These are phyloP conservation scores for Parachaetomium inaequale DNA, from an alignment of 495 filamentous ascomycete genomes.

Conservation along the genomic window DNA sequence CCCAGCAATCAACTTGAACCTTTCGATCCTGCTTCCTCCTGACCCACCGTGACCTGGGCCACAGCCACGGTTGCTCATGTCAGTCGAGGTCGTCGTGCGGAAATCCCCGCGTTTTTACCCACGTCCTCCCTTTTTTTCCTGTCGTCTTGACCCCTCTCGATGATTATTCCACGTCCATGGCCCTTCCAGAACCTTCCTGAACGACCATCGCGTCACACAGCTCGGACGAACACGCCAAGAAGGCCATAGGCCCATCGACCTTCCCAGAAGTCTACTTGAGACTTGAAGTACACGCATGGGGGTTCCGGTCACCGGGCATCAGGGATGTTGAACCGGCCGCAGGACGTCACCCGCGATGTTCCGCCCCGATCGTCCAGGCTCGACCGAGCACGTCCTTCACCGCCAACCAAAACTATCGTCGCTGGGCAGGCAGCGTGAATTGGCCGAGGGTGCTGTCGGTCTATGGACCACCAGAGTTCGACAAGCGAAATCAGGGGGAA, in stretches of 20 bases:
- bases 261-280: too few species aligned
- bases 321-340: not conserved
- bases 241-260: too few species aligned
- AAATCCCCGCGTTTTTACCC: constrained; percentile 10
- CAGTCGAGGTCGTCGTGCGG: not conserved
- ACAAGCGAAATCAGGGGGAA: not conserved
- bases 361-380: not conserved
- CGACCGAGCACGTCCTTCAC: not conserved
- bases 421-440: not conserved
- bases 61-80: not conserved
- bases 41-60: constrained; percentile 6
- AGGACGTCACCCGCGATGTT: not conserved
- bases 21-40: not conserved
- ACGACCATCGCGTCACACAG: not conserved
- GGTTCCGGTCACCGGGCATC: not conserved
- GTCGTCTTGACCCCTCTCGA: not conserved
- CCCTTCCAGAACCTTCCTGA: not conserved
- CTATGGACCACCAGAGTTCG: not conserved
- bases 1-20: constrained; percentile 1
- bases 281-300: not conserved
- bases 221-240: not conserved
- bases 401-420: not conserved
- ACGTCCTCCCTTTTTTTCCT: not conserved
- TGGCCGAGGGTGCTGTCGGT: not conserved
- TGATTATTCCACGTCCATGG: too few species aligned